Evolutionary conservation across 306 rosid species (phyloP).

Genomic region (Citrullus colocynthis): DNA sequence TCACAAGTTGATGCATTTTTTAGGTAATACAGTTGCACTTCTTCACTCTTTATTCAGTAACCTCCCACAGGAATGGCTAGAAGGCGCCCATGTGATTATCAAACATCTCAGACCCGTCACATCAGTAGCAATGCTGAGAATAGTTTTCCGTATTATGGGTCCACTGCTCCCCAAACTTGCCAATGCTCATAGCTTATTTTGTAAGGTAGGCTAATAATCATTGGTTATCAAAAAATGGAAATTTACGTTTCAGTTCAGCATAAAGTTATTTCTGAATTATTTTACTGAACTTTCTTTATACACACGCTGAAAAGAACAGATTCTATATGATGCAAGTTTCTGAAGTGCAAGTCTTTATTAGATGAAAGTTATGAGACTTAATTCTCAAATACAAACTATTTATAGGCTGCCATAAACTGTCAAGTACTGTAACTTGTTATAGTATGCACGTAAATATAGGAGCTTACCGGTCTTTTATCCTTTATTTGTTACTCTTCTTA

Average conservation of each 20-base stretch:
- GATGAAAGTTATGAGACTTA: not conserved
- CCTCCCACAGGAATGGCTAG: constrained; percentile 94
- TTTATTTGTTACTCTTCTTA: no score
- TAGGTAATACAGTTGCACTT: constrained; percentile 88
- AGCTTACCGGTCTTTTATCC: no score
- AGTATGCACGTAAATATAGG: no score
- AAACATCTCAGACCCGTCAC: constrained; percentile 80
- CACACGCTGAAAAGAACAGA: not conserved
- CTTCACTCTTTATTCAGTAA: constrained; percentile 94
- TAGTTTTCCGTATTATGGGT: constrained; percentile 85
- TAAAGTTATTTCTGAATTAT: not conserved
- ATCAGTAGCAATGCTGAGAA: constrained; percentile 92
- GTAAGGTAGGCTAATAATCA: constrained; percentile 43
- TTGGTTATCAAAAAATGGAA: not conserved
- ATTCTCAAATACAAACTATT: not conserved
- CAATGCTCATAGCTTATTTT: constrained; percentile 77
- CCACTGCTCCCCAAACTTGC: constrained; percentile 96
- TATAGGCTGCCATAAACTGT: not conserved
- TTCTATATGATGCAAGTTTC: not conserved
- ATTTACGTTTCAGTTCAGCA: not conserved
- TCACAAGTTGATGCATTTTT: constrained; percentile 10
- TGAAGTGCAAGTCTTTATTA: not conserved
- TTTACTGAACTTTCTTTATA: not conserved
- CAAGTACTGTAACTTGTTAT: not conserved
- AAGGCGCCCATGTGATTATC: constrained; percentile 64